phyloP scores from a whole-genome alignment of 768 basidiomycete genomes.

The Asterophora lycoperdoides region DNA sequence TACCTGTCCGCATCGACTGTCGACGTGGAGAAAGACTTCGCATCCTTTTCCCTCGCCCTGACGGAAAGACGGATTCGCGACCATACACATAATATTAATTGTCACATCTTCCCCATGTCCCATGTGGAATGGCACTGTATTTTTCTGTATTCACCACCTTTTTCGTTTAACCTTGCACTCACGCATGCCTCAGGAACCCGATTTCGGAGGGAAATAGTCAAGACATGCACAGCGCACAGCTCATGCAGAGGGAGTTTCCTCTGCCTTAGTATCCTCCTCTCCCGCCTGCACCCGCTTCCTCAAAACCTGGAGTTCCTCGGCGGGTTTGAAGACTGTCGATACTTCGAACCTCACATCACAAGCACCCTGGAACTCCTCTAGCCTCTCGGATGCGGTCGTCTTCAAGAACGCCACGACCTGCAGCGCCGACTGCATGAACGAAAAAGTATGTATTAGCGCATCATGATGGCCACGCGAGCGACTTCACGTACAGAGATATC shows the following conservation, averaged over 20 bases:
- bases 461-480: background rate
- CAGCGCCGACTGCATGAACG: constrained; percentile 43
- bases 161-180: too few species aligned
- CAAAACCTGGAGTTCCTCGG: constrained; percentile 45
- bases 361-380: constrained; percentile 56
- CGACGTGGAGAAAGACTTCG: too few species aligned
- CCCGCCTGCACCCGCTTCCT: constrained; percentile 21
- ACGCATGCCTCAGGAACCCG: too few species aligned
- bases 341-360: constrained; percentile 52
- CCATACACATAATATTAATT: too few species aligned
- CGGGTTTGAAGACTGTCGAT: constrained; percentile 64
- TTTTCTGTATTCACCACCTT: too few species aligned
- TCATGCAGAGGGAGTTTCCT: constrained; percentile 8
- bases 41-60: too few species aligned
- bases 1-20: too few species aligned
- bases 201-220: too few species aligned
- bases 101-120: too few species aligned
- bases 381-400: constrained; percentile 45
- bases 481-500: constrained; percentile 39
- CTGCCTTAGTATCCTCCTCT: constrained; percentile 8
- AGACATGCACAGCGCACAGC: background rate
- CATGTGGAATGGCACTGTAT: too few species aligned
- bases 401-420: constrained; percentile 45
- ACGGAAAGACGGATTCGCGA: too few species aligned
- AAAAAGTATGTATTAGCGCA: background rate